Base-by-base conservation (phyloP, 1,284 basidiomycete genomes). In the Puccinia horiana region DNA sequence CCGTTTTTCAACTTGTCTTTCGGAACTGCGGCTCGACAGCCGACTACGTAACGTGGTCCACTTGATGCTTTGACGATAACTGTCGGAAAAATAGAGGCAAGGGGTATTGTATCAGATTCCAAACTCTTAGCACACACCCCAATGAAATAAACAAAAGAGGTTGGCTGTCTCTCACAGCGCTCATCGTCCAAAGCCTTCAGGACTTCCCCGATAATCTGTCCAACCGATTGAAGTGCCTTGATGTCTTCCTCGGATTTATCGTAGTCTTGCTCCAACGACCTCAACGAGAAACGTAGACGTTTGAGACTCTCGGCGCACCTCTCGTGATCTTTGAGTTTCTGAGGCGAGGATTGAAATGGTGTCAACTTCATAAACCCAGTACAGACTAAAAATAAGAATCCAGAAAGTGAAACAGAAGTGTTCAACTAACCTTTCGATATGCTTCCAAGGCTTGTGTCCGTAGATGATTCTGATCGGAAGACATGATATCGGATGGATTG, bases 41-140 rank as follows among this genome's bases (percentile, higher is more conserved):
- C 98, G n/a, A 99, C 97, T 56, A 99, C 96, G 87, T 99, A 99
- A 84, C 97, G 93, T 23, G 97, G 97, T 1, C 97, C 97, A 23
- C 94, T 96, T 0, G 96, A 98, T 0, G 97, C 96, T 88, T 99
- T 99, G 84, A 99, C 97, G 85, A 99, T 99, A 88, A 98, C 96
- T 98, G 84, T 0, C n/a, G 20, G 44, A 35, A 44, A 49, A 56
- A 65, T 72, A 20, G 23, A 58, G 16, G 44, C 58, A 56, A 61
- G 37, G 42, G 26, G 20, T 63, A 32, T 61, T 47, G 20, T 61
- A 35, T 58, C 29, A 35, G 58, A 76, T 42, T 42, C 32, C 40
- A 42, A 40, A 14, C 42, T 37, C 65, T 47, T 6, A 29, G 32
- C 40, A 16, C 37, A 56, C 47, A 49, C 2, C 35, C 35, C 0